Conservation (phyloP, 495 filamentous ascomycete genomes). For the Staphylotrichum tortipilum region DNA sequence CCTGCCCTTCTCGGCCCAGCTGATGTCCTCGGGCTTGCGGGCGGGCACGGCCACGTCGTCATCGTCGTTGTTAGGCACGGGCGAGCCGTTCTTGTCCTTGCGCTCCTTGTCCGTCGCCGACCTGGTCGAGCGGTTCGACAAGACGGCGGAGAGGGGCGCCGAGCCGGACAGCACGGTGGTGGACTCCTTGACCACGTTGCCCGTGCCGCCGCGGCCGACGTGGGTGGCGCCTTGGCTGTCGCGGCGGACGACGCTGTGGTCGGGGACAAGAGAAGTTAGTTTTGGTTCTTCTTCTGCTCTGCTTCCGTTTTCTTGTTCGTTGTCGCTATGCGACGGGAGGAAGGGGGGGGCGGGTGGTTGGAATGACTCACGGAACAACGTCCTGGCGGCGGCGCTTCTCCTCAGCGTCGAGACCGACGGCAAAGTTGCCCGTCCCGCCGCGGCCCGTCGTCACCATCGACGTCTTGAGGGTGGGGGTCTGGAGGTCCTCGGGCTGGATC, state of each 20-base stretch:
- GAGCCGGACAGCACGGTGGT: too few relatives aligned
- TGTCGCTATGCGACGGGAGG: not conserved
- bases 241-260: slow-evolving; percentile 31
- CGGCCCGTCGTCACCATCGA: slow-evolving; percentile 73
- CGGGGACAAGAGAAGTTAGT: too few relatives aligned
- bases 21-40: slow-evolving; percentile 26
- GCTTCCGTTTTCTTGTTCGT: not conserved
- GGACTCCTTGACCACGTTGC: slow-evolving; percentile 40
- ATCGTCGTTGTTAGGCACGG: not conserved
- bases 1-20: slow-evolving; percentile 46
- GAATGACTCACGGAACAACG: slow-evolving; percentile 49
- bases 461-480: slow-evolving; percentile 76
- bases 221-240: slow-evolving; percentile 32
- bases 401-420: slow-evolving; percentile 53
- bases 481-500: slow-evolving; percentile 50
- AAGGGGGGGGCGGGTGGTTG: not conserved
- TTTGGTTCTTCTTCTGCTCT: slow-evolving; percentile 7
- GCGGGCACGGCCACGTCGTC: not conserved
- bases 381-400: slow-evolving; percentile 75
- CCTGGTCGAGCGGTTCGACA: not conserved
- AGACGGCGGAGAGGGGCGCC: too few relatives aligned
- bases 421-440: slow-evolving; percentile 63
- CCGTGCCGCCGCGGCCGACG: slow-evolving; percentile 48
- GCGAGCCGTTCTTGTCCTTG: slow-evolving; percentile 9
- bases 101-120: not conserved